Percentiles rank a stretch among this genome's conserved stretches.
These are phyloP conservation scores for Dicorynia guianensis DNA, from an alignment of 306 rosid species.

Conservation along the genomic window DNA sequence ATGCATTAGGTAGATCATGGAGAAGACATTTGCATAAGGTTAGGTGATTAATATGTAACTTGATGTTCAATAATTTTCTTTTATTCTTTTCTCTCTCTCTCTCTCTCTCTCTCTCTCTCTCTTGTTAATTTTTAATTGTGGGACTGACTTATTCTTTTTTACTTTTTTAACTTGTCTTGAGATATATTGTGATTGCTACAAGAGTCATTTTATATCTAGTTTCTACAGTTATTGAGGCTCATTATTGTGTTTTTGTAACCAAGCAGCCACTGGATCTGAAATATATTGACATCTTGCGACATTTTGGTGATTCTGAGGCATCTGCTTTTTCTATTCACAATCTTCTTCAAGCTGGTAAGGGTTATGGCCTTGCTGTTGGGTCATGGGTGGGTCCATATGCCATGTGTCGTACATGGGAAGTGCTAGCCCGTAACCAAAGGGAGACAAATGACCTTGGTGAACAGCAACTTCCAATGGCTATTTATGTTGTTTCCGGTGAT, in stretches of 20 bases:
- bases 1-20: constrained; percentile 92
- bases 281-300: constrained; percentile 71
- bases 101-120: background rate
- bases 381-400: constrained; percentile 99
- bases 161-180: constrained; percentile 28
- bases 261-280: constrained; percentile 74
- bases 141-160: constrained; percentile 3
- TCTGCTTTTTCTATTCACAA: constrained; percentile 84
- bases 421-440: constrained; percentile 66
- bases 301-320: constrained; percentile 83
- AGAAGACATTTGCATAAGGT: constrained; percentile 72
- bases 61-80: constrained; percentile 26
- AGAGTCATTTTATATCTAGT: background rate
- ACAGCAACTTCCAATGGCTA: constrained; percentile 85
- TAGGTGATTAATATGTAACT: constrained; percentile 46
- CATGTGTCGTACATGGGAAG: constrained; percentile 96
- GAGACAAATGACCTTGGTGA: constrained; percentile 54
- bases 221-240: constrained; percentile 7
- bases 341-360: constrained; percentile 86
- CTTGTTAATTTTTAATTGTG: background rate
- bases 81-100: background rate
- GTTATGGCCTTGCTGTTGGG: constrained; percentile 89
- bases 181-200: background rate
- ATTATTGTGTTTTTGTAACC: constrained; percentile 17
- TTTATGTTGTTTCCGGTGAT: constrained; percentile 95